Percentiles rank a stretch among this genome's conserved stretches.
Evolutionary conservation across 2,329 filamentous ascomycete species (phyloP).

Genomic region (Colletotrichum sublineola): DNA sequence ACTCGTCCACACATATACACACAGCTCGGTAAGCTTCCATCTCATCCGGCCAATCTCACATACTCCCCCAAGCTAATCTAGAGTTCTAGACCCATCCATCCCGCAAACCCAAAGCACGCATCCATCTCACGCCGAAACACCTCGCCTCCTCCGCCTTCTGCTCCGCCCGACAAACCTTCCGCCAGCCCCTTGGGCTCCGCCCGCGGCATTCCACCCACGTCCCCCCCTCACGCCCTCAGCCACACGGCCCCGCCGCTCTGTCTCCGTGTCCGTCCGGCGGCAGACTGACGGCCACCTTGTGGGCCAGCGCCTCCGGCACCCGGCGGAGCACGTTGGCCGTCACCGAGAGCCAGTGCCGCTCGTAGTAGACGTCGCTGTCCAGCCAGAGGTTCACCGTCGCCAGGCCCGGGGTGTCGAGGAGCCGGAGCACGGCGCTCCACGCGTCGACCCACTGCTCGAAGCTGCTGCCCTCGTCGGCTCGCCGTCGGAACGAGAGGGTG

Average conservation of each 20-base stretch:
- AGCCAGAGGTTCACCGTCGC: constrained; percentile 27
- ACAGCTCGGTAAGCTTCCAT: constrained; percentile 2
- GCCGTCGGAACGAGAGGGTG: constrained; percentile 29
- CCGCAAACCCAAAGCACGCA: constrained; percentile 3
- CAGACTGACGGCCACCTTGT: constrained; percentile 37
- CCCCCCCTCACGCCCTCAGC: background rate
- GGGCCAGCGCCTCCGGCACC: constrained; percentile 29
- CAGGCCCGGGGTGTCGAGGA: constrained; percentile 18
- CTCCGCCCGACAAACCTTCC: background rate
- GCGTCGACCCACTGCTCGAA: constrained; percentile 30
- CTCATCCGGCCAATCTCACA: constrained; percentile 18
- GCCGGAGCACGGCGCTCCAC: constrained; percentile 23
- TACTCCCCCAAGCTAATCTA: constrained; percentile 1
- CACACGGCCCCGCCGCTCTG: constrained; percentile 1
- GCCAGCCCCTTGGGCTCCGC: background rate
- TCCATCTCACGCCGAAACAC: constrained; percentile 27
- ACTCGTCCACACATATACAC: background rate
- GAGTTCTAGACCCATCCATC: constrained; percentile 11
- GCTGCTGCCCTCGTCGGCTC: constrained; percentile 15
- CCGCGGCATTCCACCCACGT: constrained; percentile 1
- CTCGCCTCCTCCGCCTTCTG: constrained; percentile 8
- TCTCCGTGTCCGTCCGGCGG: constrained; percentile 28
- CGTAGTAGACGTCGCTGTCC: constrained; percentile 36
- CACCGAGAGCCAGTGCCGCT: constrained; percentile 35
- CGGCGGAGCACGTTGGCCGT: constrained; percentile 32